Evolutionary conservation across 768 basidiomycete genomes (phyloP), one percentile per base, ranked within the genome.

Genomic region (Tylopilus cervinicoccineus): DNA sequence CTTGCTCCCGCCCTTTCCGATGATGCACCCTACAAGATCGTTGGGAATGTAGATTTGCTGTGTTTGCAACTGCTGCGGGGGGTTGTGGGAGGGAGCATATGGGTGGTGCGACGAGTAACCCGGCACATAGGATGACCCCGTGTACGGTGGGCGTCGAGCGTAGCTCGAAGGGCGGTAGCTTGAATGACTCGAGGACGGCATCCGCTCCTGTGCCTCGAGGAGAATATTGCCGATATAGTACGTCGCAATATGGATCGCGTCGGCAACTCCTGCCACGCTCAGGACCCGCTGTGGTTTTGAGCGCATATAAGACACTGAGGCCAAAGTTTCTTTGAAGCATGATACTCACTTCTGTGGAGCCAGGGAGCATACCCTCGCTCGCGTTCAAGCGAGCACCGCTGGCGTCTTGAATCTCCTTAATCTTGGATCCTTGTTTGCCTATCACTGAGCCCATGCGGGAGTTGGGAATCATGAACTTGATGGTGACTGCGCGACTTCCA

Each of bases 401-500:
- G 23, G 96, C 96, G 61, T 99, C 96, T 65, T 99, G 96, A 55
- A 99, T 99, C 72, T 99, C 96, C 74, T 97, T 97, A 68, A 99
- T 99, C 70, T 99, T 99, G 31, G 86, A 86, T 27, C 96, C 96
- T 54, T 87, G 89, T 68, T 96, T 98, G 48, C 96, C 96, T 61
- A 99, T 99, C 51, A 97, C 93, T 16, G 93, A 96, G 34, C 95
- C 95, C 95, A 98, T 98, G 50, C 95, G 88, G 10, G 93, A 94
- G 70, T 98, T 97, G 55, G 95, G 95, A 48, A 98, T 96, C 88
- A 98, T 97, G 65, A 93, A 98, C 69, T 98, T 97, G 77, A 99
- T 98, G 26, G 96, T 98, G 46, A 99, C 96, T 24, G 96, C 95
- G 51, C 94, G 83, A 62, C 93, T 96, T 50, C 96, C 96, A 38